Percentiles rank a stretch among this genome's conserved stretches.
Evolutionary conservation across 176 grass and related monocot genomes (phyloP).

Genomic region (Carex myosuroides): DNA sequence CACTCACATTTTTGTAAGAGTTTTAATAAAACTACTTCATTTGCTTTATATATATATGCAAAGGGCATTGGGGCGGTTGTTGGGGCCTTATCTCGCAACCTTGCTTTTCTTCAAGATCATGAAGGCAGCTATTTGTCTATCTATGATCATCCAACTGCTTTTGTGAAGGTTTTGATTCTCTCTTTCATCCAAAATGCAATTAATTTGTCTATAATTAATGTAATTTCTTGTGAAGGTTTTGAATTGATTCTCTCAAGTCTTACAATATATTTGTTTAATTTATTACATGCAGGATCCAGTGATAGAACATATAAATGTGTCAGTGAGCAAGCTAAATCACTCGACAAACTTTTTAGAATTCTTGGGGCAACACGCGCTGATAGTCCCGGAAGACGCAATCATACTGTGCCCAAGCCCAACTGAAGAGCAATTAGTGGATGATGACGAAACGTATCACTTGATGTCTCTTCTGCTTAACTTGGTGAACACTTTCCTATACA

Average conservation of each 20-base stretch:
- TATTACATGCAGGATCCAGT: conserved; percentile 57
- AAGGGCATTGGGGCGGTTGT: conserved; percentile 92
- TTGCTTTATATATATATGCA: not conserved
- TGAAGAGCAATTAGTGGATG: conserved; percentile 36
- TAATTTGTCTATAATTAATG: not conserved
- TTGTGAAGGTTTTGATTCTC: conserved; percentile 43
- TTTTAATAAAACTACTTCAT: conserved; percentile 16
- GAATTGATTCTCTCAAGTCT: not conserved
- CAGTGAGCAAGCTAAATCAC: conserved; percentile 72
- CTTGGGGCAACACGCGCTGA: conserved; percentile 73
- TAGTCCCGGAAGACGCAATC: conserved; percentile 37
- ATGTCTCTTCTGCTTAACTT: conserved; percentile 70
- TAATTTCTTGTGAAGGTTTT: not conserved
- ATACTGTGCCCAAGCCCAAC: conserved; percentile 21
- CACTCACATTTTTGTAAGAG: not conserved
- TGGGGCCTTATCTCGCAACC: conserved; percentile 78
- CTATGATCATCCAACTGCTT: conserved; percentile 73
- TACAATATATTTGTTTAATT: conserved; percentile 3
- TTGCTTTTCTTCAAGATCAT: conserved; percentile 67
- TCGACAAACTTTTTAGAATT: conserved; percentile 84
- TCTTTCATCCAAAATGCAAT: conserved; percentile 6
- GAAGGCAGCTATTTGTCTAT: conserved; percentile 68
- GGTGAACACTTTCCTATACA: conserved; percentile 77
- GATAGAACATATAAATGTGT: conserved; percentile 91
- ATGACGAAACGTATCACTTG: conserved; percentile 66